phyloP scores from a whole-genome alignment of 2,329 filamentous ascomycete genomes.

The Colletotrichum tropicale region DNA sequence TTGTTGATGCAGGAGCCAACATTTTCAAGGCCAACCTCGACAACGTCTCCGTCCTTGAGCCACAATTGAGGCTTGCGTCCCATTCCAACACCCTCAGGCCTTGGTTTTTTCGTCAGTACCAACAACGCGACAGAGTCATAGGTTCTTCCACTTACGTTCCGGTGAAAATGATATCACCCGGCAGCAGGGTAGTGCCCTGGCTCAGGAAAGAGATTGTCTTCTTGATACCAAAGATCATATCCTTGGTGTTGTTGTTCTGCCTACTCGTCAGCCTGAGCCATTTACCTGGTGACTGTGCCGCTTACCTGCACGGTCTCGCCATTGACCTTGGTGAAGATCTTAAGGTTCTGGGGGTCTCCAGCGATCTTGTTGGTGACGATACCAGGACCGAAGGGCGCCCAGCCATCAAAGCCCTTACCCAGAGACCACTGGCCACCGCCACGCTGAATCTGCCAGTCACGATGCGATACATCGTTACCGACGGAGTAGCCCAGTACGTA shows the following conservation, averaged over 20 bases:
- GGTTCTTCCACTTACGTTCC: conserved; percentile 53
- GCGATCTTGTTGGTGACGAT: conserved; percentile 66
- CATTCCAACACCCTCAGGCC: conserved; percentile 74
- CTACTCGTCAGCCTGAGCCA: neutral
- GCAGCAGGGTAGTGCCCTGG: conserved; percentile 65
- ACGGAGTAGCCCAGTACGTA: conserved; percentile 78
- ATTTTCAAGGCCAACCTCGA: conserved; percentile 70
- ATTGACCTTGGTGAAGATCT: conserved; percentile 64
- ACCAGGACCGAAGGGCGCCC: conserved; percentile 75
- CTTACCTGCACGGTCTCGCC: conserved; percentile 58
- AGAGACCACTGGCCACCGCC: conserved; percentile 74
- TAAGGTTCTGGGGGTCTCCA: conserved; percentile 59
- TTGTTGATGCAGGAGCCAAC: conserved; percentile 66
- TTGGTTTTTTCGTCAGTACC: conserved; percentile 27
- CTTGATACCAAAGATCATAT: conserved; percentile 68
- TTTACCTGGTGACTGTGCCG: neutral
- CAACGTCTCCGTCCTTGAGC: conserved; percentile 72
- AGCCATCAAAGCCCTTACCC: conserved; percentile 78
- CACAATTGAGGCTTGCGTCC: conserved; percentile 69
- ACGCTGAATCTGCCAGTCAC: conserved; percentile 74
- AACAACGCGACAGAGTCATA: neutral
- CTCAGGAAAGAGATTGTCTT: conserved; percentile 65
- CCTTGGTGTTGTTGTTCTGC: conserved; percentile 57
- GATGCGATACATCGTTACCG: conserved; percentile 81
- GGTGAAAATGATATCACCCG: conserved; percentile 70